Percentiles rank a stretch among this genome's conserved stretches.
Conservation (phyloP, 768 basidiomycete species). For the Sporobolomyces phaffii region DNA sequence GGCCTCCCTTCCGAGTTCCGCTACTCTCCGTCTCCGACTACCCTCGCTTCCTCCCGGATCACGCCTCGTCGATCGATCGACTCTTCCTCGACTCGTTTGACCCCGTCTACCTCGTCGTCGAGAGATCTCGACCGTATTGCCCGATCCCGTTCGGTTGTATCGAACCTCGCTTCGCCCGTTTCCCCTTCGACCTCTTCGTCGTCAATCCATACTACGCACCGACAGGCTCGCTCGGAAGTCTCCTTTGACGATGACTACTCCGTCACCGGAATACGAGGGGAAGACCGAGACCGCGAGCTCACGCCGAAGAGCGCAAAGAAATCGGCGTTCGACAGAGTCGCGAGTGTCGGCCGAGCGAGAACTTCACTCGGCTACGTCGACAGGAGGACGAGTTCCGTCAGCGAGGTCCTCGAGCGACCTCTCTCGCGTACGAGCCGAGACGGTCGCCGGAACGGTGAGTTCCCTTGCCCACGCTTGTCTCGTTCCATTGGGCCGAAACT, state of each 20-base stretch:
- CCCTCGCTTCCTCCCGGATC: background rate
- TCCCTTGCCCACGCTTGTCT: too few species aligned
- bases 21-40: background rate
- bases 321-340: background rate
- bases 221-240: constrained; percentile 3
- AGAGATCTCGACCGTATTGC: background rate
- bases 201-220: background rate
- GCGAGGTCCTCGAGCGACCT: background rate
- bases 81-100: background rate
- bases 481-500: background rate
- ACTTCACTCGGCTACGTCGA: background rate
- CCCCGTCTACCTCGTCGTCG: background rate
- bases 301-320: constrained; percentile 9
- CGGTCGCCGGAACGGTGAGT: background rate
- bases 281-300: background rate
- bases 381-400: background rate
- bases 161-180: background rate
- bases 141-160: background rate
- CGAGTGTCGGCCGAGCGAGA: background rate
- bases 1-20: constrained; percentile 4
- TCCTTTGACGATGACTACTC: constrained; percentile 2
- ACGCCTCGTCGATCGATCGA: background rate
- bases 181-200: background rate
- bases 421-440: constrained; percentile 2
- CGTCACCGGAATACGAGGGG: too few species aligned